Conservation (phyloP, 169 alveolate species). For the Cystoisospora suis region DNA sequence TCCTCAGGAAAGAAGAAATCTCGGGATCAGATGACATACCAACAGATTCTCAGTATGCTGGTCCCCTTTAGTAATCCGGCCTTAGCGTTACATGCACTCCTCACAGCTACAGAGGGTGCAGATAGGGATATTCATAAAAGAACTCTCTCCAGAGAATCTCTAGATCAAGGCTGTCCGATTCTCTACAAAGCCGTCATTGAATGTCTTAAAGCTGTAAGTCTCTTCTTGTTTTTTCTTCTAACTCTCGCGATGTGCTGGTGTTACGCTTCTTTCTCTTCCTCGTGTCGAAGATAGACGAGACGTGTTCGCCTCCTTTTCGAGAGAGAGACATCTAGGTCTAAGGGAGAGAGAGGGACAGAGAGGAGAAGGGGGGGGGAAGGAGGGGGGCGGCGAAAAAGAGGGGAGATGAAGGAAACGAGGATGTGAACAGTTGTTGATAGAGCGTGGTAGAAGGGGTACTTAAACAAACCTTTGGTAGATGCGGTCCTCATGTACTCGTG, state of each 20-base stretch:
- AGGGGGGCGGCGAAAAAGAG: background rate
- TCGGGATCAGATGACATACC: conserved; percentile 31
- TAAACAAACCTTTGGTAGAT: too few species aligned
- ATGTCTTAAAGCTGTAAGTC: background rate
- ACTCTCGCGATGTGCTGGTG: too few species aligned
- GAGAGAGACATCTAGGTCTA: background rate
- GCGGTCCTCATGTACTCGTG: too few species aligned
- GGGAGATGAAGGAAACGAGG: background rate
- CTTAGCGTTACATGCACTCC: conserved; percentile 48
- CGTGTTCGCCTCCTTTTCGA: background rate
- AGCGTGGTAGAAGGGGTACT: background rate
- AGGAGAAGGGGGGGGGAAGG: background rate
- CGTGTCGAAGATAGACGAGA: too few species aligned
- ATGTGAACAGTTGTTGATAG: background rate
- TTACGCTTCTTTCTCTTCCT: too few species aligned
- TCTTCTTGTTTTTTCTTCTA: background rate
- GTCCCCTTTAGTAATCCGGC: conserved; percentile 68
- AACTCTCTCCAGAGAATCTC: background rate
- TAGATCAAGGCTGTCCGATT: background rate
- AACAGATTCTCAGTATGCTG: conserved; percentile 46
- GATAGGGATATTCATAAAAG: background rate
- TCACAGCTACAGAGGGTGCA: conserved; percentile 9
- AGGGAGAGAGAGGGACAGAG: background rate
- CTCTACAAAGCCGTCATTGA: background rate
- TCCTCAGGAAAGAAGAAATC: background rate